These are phyloP conservation scores for Bacterosira constricta DNA, from an alignment of 108 stramenopile species.

Conservation along the genomic window DNA sequence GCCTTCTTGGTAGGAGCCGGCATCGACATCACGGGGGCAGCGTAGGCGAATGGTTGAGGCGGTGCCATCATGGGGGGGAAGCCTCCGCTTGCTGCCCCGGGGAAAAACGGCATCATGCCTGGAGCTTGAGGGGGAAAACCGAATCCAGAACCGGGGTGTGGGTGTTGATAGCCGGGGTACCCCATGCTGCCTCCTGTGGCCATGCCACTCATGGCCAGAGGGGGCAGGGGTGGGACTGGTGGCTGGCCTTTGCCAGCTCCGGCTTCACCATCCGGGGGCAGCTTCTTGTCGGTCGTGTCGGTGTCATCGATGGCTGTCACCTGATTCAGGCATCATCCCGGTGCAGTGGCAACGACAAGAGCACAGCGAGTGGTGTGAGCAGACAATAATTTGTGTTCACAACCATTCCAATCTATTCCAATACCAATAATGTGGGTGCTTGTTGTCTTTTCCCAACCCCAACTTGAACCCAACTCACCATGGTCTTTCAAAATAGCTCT, in stretches of 20 bases:
- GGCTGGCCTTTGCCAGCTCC: background rate
- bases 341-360: too few relatives aligned
- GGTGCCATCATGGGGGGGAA: slow-evolving; percentile 10
- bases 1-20: background rate
- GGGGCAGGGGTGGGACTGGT: background rate
- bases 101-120: background rate
- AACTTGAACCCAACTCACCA: slow-evolving; percentile 1
- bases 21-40: background rate
- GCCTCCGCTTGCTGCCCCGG: background rate
- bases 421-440: background rate
- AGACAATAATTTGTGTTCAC: too few relatives aligned
- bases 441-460: background rate
- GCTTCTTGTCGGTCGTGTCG: background rate
- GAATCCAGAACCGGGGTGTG: slow-evolving; percentile 1
- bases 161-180: slow-evolving; percentile 8
- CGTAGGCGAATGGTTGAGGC: background rate
- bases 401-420: too few relatives aligned
- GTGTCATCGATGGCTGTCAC: background rate
- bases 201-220: background rate
- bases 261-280: too few relatives aligned
- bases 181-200: background rate
- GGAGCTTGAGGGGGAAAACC: background rate
- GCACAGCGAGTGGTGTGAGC: too few relatives aligned
- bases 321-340: background rate
- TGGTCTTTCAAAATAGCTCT: background rate